Evolutionary conservation across 805 yeast genomes (phyloP).

Genomic region (Saccharomycopsis sp.): DNA sequence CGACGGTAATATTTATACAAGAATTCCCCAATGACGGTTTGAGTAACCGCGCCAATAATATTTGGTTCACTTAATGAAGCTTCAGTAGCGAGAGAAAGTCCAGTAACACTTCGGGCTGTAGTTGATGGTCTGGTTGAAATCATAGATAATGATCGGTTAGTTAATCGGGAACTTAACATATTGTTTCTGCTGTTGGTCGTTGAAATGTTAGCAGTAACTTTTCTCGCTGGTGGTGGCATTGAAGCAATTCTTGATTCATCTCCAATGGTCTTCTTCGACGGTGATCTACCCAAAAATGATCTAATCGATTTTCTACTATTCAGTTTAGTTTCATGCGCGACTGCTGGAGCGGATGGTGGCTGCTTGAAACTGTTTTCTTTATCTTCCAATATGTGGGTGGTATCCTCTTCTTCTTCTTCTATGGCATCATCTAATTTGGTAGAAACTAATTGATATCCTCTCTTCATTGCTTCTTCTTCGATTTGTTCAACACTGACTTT

Average conservation of each 20-base stretch:
- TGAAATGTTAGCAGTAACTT: constrained; percentile 5
- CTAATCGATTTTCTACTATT: constrained; percentile 14
- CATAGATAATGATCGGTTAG: constrained; percentile 7
- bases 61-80: constrained; percentile 61
- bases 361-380: constrained; percentile 5
- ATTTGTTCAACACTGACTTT: constrained; percentile 40
- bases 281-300: constrained; percentile 11
- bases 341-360: not conserved
- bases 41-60: constrained; percentile 82
- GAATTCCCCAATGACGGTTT: constrained; percentile 89
- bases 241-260: not conserved
- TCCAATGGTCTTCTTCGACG: constrained; percentile 4
- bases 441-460: constrained; percentile 33
- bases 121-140: constrained; percentile 23
- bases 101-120: constrained; percentile 30
- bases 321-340: not conserved
- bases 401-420: constrained; percentile 18
- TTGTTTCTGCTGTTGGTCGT: too few species aligned
- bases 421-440: constrained; percentile 11
- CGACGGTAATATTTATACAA: constrained; percentile 78
- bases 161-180: not conserved
- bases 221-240: constrained; percentile 17
- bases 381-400: constrained; percentile 7
- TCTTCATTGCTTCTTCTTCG: constrained; percentile 38
- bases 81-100: constrained; percentile 41